A percentile compares a stretch with the other conserved stretches of the same genome.
Conservation (phyloP, 371 early-diverging fungal genomes). For the Mortierella sp. region DNA sequence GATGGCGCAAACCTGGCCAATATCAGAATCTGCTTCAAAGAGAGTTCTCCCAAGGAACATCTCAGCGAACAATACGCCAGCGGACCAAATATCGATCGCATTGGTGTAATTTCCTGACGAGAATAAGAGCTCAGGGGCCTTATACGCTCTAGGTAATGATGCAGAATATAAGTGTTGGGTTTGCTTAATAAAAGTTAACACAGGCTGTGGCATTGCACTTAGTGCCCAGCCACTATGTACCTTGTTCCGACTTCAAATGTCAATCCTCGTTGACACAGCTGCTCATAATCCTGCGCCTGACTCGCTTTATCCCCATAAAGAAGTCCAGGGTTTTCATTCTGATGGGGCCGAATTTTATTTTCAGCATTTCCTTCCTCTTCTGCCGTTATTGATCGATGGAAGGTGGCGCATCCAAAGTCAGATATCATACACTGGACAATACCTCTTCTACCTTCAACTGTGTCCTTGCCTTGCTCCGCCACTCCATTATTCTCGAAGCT, state of each 20-base stretch:
- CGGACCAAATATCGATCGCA: constrained; percentile 57
- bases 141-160: constrained; percentile 60
- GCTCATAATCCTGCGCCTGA: background rate
- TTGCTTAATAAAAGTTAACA: background rate
- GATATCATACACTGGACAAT: constrained; percentile 60
- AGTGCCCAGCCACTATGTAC: constrained; percentile 6
- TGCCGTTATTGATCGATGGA: background rate
- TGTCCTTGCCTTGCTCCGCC: background rate
- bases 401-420: constrained; percentile 72
- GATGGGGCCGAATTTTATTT: background rate
- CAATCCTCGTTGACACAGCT: constrained; percentile 35
- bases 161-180: background rate
- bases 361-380: background rate
- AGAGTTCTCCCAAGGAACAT: constrained; percentile 67
- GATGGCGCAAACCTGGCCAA: constrained; percentile 72
- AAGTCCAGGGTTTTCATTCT: background rate
- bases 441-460: constrained; percentile 3
- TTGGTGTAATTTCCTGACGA: constrained; percentile 56
- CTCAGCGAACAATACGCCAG: constrained; percentile 53
- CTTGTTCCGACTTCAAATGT: constrained; percentile 66
- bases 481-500: background rate
- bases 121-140: constrained; percentile 72
- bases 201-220: background rate
- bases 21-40: constrained; percentile 72
- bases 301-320: constrained; percentile 13